Evolutionary conservation across 1,284 basidiomycete genomes (phyloP).

Genomic region (Puccinia polysora): DNA sequence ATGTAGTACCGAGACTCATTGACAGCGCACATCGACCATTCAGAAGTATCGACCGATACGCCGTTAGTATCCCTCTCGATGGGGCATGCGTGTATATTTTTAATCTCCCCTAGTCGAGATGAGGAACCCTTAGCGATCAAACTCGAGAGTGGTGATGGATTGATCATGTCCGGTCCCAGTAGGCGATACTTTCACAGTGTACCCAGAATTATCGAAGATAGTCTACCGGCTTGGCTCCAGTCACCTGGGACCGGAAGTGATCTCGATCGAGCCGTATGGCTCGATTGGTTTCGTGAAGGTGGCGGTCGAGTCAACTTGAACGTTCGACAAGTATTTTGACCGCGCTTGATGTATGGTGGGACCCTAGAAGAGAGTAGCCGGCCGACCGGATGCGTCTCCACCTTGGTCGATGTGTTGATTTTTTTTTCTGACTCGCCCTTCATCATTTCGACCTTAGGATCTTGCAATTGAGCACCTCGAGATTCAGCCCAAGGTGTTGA

Average conservation of each 20-base stretch:
- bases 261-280: not conserved
- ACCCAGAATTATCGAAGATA: conserved; percentile 14
- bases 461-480: too few species aligned
- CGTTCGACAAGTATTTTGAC: conserved; percentile 24
- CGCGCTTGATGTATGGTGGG: too few species aligned
- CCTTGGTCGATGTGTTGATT: too few species aligned
- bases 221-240: not conserved
- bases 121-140: not conserved
- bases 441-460: too few species aligned
- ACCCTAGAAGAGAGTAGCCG: too few species aligned
- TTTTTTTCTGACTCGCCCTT: too few species aligned
- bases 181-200: conserved; percentile 14
- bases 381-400: too few species aligned
- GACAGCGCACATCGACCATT: conserved; percentile 16
- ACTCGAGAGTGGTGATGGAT: conserved; percentile 17
- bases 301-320: conserved; percentile 14
- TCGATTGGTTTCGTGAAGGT: conserved; percentile 6
- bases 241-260: not conserved
- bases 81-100: not conserved
- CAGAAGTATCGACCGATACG: conserved; percentile 11
- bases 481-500: too few species aligned
- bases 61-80: conserved; percentile 14
- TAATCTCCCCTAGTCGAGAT: not conserved
- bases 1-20: conserved; percentile 12
- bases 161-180: conserved; percentile 15